Percentiles rank a stretch among this genome's conserved stretches.
Conservation (phyloP, 2,329 filamentous ascomycete genomes). For the Xylariaceae sp. region DNA sequence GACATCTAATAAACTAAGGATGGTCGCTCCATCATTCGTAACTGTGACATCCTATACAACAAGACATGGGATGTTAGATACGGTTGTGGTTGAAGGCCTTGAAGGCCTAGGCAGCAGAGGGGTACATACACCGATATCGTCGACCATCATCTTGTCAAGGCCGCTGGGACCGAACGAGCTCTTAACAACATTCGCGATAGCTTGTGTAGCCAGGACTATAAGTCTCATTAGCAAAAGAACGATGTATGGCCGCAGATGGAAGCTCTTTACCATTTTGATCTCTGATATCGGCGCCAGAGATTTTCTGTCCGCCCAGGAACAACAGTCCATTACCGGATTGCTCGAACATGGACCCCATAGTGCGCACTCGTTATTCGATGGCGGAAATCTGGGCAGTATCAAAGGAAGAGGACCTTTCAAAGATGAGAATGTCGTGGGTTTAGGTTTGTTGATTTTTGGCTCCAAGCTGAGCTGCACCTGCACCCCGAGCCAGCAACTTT, state of each 20-base stretch:
- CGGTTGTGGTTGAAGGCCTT: neutral
- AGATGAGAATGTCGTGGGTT: neutral
- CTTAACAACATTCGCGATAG: constrained; percentile 98
- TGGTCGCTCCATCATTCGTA: constrained; percentile 97
- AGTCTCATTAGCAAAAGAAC: constrained; percentile 23
- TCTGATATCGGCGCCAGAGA: constrained; percentile 91
- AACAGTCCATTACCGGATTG: constrained; percentile 92
- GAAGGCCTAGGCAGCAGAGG: neutral
- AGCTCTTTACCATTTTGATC: constrained; percentile 80
- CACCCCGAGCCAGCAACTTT: constrained; percentile 29
- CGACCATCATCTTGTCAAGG: constrained; percentile 99
- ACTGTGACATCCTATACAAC: constrained; percentile 81
- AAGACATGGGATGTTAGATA: constrained; percentile 13
- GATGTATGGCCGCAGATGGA: constrained; percentile 1
- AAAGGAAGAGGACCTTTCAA: constrained; percentile 5
- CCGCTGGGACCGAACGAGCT: constrained; percentile 97
- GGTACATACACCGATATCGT: constrained; percentile 83
- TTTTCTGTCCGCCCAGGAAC: constrained; percentile 96
- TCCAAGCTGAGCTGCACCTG: constrained; percentile 13
- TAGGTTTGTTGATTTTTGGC: constrained; percentile 19
- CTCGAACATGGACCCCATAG: constrained; percentile 96
- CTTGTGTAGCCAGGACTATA: constrained; percentile 85
- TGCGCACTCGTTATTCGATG: constrained; percentile 14
- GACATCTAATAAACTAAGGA: constrained; percentile 90
- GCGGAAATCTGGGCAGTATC: neutral